Percentiles rank a stretch among this genome's conserved stretches.
phyloP scores from a whole-genome alignment of 2,329 filamentous ascomycete species.

The Daldinia sp. region DNA sequence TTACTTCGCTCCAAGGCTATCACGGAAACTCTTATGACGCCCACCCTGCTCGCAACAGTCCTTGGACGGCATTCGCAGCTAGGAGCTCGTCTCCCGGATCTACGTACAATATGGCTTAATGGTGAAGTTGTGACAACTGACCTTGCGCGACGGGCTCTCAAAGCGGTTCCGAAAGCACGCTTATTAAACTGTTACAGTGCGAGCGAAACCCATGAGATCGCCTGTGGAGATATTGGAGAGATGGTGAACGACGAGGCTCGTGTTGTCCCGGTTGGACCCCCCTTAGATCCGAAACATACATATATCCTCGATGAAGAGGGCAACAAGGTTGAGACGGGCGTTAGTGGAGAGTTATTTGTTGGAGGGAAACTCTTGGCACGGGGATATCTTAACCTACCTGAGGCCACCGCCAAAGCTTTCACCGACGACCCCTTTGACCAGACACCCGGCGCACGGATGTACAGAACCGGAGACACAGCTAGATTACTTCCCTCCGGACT shows the following conservation, averaged over 20 bases:
- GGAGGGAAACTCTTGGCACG: slow-evolving; percentile 77
- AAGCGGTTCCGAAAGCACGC: slow-evolving; percentile 72
- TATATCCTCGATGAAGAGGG: slow-evolving; percentile 78
- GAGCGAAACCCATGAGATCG: slow-evolving; percentile 82
- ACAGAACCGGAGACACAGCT: slow-evolving; percentile 76
- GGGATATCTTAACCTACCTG: slow-evolving; percentile 81
- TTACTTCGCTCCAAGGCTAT: slow-evolving; percentile 71
- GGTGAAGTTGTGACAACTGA: slow-evolving; percentile 85
- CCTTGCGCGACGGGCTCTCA: slow-evolving; percentile 72
- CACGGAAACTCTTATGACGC: slow-evolving; percentile 85
- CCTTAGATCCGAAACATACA: slow-evolving; percentile 71
- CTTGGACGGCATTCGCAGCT: slow-evolving; percentile 74
- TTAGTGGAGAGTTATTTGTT: slow-evolving; percentile 76
- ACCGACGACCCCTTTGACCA: slow-evolving; percentile 69
- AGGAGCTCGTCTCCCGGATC: slow-evolving; percentile 66
- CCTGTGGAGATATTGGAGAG: slow-evolving; percentile 76
- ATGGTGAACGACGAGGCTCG: slow-evolving; percentile 69
- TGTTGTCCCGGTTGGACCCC: slow-evolving; percentile 78
- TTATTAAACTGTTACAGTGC: slow-evolving; percentile 84
- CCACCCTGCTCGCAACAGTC: slow-evolving; percentile 78
- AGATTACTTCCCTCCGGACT: slow-evolving; percentile 71
- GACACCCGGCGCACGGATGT: slow-evolving; percentile 71
- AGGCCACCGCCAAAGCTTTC: slow-evolving; percentile 79
- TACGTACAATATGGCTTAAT: slow-evolving; percentile 80
- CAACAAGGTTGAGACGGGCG: slow-evolving; percentile 67